These are phyloP conservation scores for Globisporangium emineosum DNA, from an alignment of 352 stramenopile genomes.

Conservation along the genomic window DNA sequence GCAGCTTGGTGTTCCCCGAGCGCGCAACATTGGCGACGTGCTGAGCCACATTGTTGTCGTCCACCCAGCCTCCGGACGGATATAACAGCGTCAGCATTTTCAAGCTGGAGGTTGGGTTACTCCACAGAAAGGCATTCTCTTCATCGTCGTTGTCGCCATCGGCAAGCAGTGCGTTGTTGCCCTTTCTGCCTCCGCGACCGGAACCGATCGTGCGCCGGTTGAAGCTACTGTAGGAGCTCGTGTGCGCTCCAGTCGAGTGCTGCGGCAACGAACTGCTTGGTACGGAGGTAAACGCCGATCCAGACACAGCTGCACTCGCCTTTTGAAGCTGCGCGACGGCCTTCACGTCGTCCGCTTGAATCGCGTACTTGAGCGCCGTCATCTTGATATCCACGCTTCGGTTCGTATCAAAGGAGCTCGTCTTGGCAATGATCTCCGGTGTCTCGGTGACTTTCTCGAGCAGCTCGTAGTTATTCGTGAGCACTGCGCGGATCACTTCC, in stretches of 20 bases:
- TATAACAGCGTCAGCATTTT: slow-evolving; percentile 67
- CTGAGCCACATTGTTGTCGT: slow-evolving; percentile 14
- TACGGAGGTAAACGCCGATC: slow-evolving; percentile 32
- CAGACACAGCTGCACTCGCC: slow-evolving; percentile 23
- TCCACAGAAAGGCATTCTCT: slow-evolving; percentile 39
- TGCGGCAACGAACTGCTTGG: slow-evolving; percentile 55
- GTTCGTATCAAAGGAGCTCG: slow-evolving; percentile 45
- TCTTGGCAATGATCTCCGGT: slow-evolving; percentile 37
- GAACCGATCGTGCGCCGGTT: slow-evolving; percentile 78
- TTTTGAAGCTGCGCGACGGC: slow-evolving; percentile 42
- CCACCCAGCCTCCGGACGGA: slow-evolving; percentile 51
- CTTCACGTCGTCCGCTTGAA: slow-evolving; percentile 56
- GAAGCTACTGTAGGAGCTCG: slow-evolving; percentile 74
- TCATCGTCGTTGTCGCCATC: slow-evolving; percentile 14
- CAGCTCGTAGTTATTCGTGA: slow-evolving; percentile 65
- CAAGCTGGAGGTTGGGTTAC: slow-evolving; percentile 34
- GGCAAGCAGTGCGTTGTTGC: slow-evolving; percentile 67
- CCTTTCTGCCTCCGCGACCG: slow-evolving; percentile 71
- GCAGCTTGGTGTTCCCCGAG: slow-evolving; percentile 34
- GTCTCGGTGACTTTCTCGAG: slow-evolving; percentile 54
- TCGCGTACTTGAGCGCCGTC: slow-evolving; percentile 58
- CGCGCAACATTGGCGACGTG: slow-evolving; percentile 24
- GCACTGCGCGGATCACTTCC: slow-evolving; percentile 64
- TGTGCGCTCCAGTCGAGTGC: slow-evolving; percentile 73
- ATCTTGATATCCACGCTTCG: slow-evolving; percentile 42